Percentiles rank a stretch among this genome's conserved stretches.
These are phyloP conservation scores for Aspergillus niger DNA, from an alignment of 2,329 filamentous ascomycete species.

Conservation along the genomic window DNA sequence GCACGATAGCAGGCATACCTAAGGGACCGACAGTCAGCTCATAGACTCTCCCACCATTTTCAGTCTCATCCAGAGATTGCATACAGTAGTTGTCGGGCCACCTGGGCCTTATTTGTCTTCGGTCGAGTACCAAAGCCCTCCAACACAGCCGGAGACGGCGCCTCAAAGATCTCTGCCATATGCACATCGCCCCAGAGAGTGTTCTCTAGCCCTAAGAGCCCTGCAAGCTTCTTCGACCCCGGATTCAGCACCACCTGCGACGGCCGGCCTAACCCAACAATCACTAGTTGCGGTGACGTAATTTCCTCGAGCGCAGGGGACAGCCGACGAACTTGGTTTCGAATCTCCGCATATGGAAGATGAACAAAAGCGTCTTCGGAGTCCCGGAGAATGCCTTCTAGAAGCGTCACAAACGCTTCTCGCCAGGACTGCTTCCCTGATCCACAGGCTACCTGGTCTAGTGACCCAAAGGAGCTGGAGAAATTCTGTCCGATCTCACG, in stretches of 20 bases:
- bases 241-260: slow-evolving; percentile 56
- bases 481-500: slow-evolving; percentile 49
- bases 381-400: slow-evolving; percentile 58
- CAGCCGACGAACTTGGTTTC: slow-evolving; percentile 51
- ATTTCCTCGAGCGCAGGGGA: slow-evolving; percentile 53
- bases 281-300: slow-evolving; percentile 53
- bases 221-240: slow-evolving; percentile 50
- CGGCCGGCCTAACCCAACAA: slow-evolving; percentile 51
- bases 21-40: slow-evolving; percentile 1
- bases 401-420: slow-evolving; percentile 53
- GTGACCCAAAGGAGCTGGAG: slow-evolving; percentile 54
- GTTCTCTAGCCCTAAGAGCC: slow-evolving; percentile 56
- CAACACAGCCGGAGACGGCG: slow-evolving; percentile 37
- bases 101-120: slow-evolving; percentile 27
- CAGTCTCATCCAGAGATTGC: slow-evolving; percentile 14
- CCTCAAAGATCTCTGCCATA: slow-evolving; percentile 54
- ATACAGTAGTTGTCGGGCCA: slow-evolving; percentile 39
- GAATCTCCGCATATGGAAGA: slow-evolving; percentile 58
- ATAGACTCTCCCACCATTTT: not conserved
- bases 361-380: slow-evolving; percentile 61
- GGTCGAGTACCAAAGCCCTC: slow-evolving; percentile 37
- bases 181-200: slow-evolving; percentile 60
- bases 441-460: slow-evolving; percentile 50
- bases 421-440: slow-evolving; percentile 54
- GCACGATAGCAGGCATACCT: slow-evolving; percentile 46